A percentile compares a stretch with the other conserved stretches of the same genome.
Conservation (phyloP, 176 grass and related monocot species). For the Lolium perenne region DNA sequence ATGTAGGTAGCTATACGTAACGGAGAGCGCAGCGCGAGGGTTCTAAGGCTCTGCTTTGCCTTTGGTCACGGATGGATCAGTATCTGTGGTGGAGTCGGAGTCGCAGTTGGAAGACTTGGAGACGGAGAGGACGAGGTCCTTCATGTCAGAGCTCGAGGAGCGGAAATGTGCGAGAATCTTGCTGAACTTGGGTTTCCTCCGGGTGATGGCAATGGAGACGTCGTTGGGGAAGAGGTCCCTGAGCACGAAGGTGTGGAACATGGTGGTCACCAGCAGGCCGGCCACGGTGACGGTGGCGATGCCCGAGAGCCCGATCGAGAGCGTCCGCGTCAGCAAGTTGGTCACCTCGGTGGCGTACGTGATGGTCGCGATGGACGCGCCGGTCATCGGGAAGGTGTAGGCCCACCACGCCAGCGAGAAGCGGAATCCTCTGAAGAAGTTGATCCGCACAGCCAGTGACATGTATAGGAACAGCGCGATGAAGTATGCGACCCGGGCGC, state of each 20-base stretch:
- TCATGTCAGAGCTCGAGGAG: conserved; percentile 76
- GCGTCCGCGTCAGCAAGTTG: conserved; percentile 67
- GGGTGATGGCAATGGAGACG: conserved; percentile 90
- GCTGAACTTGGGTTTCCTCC: conserved; percentile 74
- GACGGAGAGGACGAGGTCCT: conserved; percentile 61
- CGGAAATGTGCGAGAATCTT: conserved; percentile 72
- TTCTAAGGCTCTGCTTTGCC: conserved; percentile 36
- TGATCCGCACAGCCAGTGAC: conserved; percentile 89
- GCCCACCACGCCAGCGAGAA: conserved; percentile 99
- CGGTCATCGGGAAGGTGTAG: conserved; percentile 96
- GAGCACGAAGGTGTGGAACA: conserved; percentile 86
- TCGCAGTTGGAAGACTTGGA: conserved; percentile 34
- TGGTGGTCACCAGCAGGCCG: conserved; percentile 71
- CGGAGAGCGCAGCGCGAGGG: no score
- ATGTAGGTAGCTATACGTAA: conserved; percentile 9
- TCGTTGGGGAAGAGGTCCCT: conserved; percentile 94
- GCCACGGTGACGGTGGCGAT: conserved; percentile 83
- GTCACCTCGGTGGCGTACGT: conserved; percentile 74
- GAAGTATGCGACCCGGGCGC: conserved; percentile 81
- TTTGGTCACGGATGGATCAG: conserved; percentile 25
- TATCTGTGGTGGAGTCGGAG: conserved; percentile 1
- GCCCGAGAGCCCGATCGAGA: conserved; percentile 69
- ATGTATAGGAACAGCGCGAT: conserved; percentile 91
- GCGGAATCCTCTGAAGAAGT: conserved; percentile 88
- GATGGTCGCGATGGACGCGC: conserved; percentile 73